Base-by-base conservation (phyloP, 257 asterid genomes). In the Solanum gracilifrons region DNA sequence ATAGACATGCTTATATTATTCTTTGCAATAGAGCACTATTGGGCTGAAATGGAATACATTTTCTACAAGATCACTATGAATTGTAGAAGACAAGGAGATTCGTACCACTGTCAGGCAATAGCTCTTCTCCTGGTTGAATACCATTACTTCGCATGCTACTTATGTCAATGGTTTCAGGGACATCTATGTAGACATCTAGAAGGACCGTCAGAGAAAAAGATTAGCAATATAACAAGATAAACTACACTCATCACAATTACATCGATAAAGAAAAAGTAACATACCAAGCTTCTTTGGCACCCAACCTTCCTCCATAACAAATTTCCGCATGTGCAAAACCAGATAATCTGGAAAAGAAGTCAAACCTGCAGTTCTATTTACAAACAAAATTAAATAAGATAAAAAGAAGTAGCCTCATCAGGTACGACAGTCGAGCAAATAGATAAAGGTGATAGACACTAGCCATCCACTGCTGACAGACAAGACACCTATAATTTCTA, bases 321-420 rank as follows among this genome's bases (percentile, higher is more conserved):
- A 97, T 89, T 97, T 97, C 77, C 98, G 94, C 98, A 97, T 97
- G 88, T 97, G 99, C 92, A 97, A 91, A 41, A 97, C 98, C 94
- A 97, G 91, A 91, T 93, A 96, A 92, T 94, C 98, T 83, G 99
- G 98, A 89, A 96, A 96, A 41, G 99, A 96, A 87, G 96, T 96
- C 93, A 96, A 92, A 62, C 99, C 97, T 71, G 98, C 94, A 89
- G 94, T 95, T 93, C 98, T 97, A 97, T 79, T 89, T 87, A 84
- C 60, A 85, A 84, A 93, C 8, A 85, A 48, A n/a, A 87, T 68
- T 85, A 60, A 64, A 66, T 25, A 10, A 27, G 35, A 72, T 55
- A 9, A 64, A 55, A 36, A 72, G 41, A 58, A 9, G 41, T 16
- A 48, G 69, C 66, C 62, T 80, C 85, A 48, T 48, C 20, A 46